Percentiles rank a stretch among this genome's conserved stretches.
phyloP scores from a whole-genome alignment of 106 monocot species.

The Agapanthus africanus region DNA sequence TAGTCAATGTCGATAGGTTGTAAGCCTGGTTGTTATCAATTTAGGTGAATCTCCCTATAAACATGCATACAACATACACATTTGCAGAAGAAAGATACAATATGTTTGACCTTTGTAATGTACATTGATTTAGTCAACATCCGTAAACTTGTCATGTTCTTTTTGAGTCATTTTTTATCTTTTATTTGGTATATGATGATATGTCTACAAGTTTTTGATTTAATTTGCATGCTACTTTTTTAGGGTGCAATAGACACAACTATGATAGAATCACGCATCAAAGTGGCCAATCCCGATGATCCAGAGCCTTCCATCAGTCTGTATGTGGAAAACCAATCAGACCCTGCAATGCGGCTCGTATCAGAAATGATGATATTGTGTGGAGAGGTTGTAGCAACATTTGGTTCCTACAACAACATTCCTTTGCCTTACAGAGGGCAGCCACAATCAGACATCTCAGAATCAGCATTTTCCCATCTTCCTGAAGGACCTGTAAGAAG shows the following conservation, averaged over 20 bases:
- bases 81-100: background rate
- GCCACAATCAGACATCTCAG: constrained; percentile 69
- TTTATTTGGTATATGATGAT: background rate
- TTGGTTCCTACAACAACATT: constrained; percentile 81
- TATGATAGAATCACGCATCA: constrained; percentile 75
- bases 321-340: constrained; percentile 71
- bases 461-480: constrained; percentile 73
- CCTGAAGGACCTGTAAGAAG: constrained; percentile 94
- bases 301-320: constrained; percentile 77
- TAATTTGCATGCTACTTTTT: constrained; percentile 13
- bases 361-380: constrained; percentile 98
- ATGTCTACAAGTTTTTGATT: background rate
- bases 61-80: no score
- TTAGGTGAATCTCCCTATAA: no score
- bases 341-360: constrained; percentile 81
- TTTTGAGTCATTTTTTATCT: background rate
- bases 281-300: constrained; percentile 70
- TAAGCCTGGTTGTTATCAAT: no score
- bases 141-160: background rate
- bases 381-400: constrained; percentile 84
- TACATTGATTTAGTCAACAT: background rate
- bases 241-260: constrained; percentile 88
- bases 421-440: constrained; percentile 94
- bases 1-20: no score
- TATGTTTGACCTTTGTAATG: background rate